Evolutionary conservation across 768 basidiomycete species (phyloP), one percentile per base, ranked within the genome.

Genomic region (Pleurotus cornucopiae): DNA sequence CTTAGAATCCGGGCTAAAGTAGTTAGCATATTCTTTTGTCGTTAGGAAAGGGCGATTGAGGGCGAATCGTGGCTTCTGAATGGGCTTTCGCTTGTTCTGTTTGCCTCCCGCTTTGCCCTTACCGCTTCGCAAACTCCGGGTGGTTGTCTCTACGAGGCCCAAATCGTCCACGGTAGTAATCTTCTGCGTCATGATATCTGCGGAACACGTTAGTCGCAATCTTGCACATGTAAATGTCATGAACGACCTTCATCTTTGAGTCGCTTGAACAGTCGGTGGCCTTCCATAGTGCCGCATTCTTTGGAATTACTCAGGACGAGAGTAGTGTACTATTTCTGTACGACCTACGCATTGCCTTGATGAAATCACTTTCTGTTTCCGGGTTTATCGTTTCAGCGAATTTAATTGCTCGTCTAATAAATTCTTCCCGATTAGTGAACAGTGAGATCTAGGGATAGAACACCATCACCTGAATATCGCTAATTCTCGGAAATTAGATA

Each of bases 241-340:
- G 30, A 30, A 60, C 12, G 34, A 88, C 90, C 88, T 76, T 91
- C 86, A 37, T 75, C 74, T 68, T 91, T 86, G 13, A 92, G 76
- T 46, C 85, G 72, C 63, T 81, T 84, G 63, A 90, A 78, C 34
- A 90, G 68, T 60, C 87, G 86, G 2, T 79, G 76, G 30, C 44
- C 34, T 11, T 44, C 44, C 21, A 34, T 34, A 34, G 30, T 34
- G 30, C 30, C 43, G 25, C 16, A 49, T 14, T 46, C 25, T 39
- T 34, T 34, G 30, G 9, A 34, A 4, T 34, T 34, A 9, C 30
- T 34, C 11, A 34, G 30, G 2, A 34, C 11, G 30, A 11, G 30
- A 34, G 30, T 11, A 11, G 30, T 34, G 7, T 34, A 25, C 23
- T 25, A 34, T 34, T 34, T 11, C 11, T 3, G 30, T 34, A 34